Evolutionary conservation across 108 stramenopile genomes (phyloP), one percentile per base, ranked within the genome.

Genomic region (Stephanodiscus triporus): DNA sequence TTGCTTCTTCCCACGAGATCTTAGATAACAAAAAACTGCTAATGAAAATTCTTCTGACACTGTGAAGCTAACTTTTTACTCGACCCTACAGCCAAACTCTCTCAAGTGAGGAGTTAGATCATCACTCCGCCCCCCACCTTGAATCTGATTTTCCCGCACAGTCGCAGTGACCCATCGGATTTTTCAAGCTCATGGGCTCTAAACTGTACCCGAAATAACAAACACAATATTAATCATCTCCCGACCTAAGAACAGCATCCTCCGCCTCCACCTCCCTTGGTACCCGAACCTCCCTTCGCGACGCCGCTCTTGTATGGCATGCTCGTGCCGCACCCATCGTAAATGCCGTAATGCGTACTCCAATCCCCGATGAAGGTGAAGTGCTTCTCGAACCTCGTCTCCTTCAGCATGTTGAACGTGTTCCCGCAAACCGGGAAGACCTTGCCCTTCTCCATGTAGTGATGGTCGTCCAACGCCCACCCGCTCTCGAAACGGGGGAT

Each of bases 351-450:
- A 66, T 97, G 97, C 32, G 78, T 86, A 67, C 88, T 85, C 69
- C 79, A 91, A 66, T 90, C 88, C 32, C 97, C 97, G 75, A 96
- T 69, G 71, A 95, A 96, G 2, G 89, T 88, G 84, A 97, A 97
- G 59, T 97, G 91, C 24, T 89, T 78, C 38, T 80, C 79, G 65
- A 97, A 86, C 61, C 89, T 73, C 0, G 94, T 89, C 53, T 95
- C 81, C 49, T 91, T 63, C 48, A 98, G 76, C 97, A 97, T 99
- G 56, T 87, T 89, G 75, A 83, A 93, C 1, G 97, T 97, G 82
- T 99, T 99, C 17, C 98, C 96, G 85, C 98, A 97, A 17, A 99
- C 98, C 11, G 94, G 89, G 63, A 92, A 86, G 9, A 96, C 80
- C 66, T 93, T 91, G 11, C 97, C 97, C 38, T 86, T 84, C 61